Conservation (phyloP, 2,329 filamentous ascomycete species). For the Verticillium isaacii region DNA sequence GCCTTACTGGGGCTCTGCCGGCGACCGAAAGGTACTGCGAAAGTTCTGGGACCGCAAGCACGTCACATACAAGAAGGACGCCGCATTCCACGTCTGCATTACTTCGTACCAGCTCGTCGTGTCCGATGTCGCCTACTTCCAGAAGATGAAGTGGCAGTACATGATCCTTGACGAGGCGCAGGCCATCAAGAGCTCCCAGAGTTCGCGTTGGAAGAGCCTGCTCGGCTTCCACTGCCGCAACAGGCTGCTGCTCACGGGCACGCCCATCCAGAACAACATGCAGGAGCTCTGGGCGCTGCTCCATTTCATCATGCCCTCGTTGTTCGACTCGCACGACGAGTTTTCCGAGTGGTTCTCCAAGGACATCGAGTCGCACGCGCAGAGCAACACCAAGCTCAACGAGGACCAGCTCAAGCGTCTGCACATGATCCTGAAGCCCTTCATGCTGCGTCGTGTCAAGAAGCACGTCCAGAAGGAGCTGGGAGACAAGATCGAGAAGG, state of each 20-base stretch:
- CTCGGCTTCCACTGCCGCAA: conserved; percentile 94
- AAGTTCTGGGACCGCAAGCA: conserved; percentile 99
- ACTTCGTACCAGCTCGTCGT: conserved; percentile 98
- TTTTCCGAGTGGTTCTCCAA: conserved; percentile 95
- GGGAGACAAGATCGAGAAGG: conserved; percentile 95
- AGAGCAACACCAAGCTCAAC: conserved; percentile 99
- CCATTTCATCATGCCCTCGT: conserved; percentile 99
- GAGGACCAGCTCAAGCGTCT: conserved; percentile 95
- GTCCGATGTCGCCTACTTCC: conserved; percentile 93
- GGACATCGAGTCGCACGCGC: conserved; percentile 95
- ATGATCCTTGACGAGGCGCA: conserved; percentile 99
- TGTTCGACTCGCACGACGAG: conserved; percentile 92
- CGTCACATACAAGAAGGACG: conserved; percentile 88
- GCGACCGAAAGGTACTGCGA: conserved; percentile 89
- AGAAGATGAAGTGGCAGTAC: conserved; percentile 99
- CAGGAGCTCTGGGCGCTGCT: conserved; percentile 96
- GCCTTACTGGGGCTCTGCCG: conserved; percentile 94
- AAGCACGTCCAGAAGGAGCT: conserved; percentile 99
- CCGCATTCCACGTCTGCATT: conserved; percentile 91
- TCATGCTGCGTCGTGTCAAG: conserved; percentile 99
- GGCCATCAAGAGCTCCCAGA: conserved; percentile 96
- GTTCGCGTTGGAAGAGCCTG: conserved; percentile 94
- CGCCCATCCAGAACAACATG: conserved; percentile 99
- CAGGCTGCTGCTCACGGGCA: conserved; percentile 87
- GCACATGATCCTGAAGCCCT: conserved; percentile 98